phyloP scores from a whole-genome alignment of 768 basidiomycete species.

The Lactifluus piperatus region DNA sequence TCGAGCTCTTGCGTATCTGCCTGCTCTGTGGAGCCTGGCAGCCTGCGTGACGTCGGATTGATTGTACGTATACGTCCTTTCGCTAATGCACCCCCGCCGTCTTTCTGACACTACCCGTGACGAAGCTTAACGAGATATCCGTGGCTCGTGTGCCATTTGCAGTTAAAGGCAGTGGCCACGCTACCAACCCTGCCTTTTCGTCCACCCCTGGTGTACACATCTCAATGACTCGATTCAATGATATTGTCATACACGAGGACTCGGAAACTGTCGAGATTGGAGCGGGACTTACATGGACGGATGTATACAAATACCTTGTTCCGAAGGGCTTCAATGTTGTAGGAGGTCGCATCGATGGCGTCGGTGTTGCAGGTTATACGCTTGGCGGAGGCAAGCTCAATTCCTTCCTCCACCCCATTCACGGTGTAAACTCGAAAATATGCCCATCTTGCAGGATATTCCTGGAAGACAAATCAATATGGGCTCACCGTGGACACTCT shows the following conservation, averaged over 20 bases:
- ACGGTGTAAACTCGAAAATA: background rate
- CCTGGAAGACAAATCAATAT: constrained; percentile 18
- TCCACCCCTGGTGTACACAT: constrained; percentile 25
- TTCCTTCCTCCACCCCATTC: background rate
- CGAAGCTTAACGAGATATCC: constrained; percentile 4
- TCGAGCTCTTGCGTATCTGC: background rate
- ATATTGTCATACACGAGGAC: constrained; percentile 7
- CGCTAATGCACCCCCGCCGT: no score
- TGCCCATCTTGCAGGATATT: background rate
- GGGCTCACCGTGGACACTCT: constrained; percentile 20
- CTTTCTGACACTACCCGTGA: background rate
- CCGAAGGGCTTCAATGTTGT: constrained; percentile 21
- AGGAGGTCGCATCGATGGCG: constrained; percentile 21
- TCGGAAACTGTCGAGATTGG: constrained; percentile 18
- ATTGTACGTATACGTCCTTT: background rate
- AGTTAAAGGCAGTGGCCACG: constrained; percentile 24
- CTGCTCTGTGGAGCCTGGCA: constrained; percentile 1
- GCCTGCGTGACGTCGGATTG: background rate
- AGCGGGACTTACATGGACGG: constrained; percentile 23
- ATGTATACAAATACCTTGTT: constrained; percentile 22
- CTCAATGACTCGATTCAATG: constrained; percentile 20
- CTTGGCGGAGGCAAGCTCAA: constrained; percentile 23
- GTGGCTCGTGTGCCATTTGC: constrained; percentile 4
- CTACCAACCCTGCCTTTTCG: constrained; percentile 21
- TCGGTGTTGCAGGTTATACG: constrained; percentile 21